Percentiles rank a stretch among this genome's conserved stretches.
Conservation (phyloP, 768 basidiomycete species). For the Gyrodon lividus region DNA sequence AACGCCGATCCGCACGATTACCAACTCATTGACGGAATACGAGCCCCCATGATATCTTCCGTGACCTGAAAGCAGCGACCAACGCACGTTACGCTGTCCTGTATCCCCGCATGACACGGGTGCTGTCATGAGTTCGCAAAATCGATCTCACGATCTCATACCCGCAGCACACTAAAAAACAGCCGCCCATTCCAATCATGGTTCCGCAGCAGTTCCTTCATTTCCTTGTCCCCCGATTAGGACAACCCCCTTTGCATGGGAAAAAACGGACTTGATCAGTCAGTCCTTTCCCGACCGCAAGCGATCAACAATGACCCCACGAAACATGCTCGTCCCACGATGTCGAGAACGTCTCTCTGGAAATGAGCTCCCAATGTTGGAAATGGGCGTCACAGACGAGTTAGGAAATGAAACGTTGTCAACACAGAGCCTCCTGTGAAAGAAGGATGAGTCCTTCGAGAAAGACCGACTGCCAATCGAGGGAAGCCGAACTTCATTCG, state of each 20-base stretch:
- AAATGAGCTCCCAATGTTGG: not conserved
- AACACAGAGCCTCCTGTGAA: too few species aligned
- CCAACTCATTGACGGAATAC: not conserved
- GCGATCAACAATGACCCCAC: not conserved
- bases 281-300: not conserved
- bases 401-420: not conserved
- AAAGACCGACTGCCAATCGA: not conserved
- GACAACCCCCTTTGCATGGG: constrained; percentile 1
- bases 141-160: constrained; percentile 11
- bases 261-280: not conserved
- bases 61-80: not conserved
- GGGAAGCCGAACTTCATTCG: not conserved
- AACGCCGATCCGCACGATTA: too few species aligned
- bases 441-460: not conserved
- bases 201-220: constrained; percentile 11
- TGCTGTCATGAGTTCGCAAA: constrained; percentile 13
- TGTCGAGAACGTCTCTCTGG: constrained; percentile 5
- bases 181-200: constrained; percentile 1
- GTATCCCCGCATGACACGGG: not conserved
- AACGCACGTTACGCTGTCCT: too few species aligned
- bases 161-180: not conserved
- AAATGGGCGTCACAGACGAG: not conserved
- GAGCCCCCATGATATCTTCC: not conserved
- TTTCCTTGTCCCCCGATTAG: constrained; percentile 1
- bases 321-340: constrained; percentile 15